Percentiles rank a stretch among this genome's conserved stretches.
Evolutionary conservation across 1,284 basidiomycete genomes (phyloP).

Genomic region (Earliella scabrosa): DNA sequence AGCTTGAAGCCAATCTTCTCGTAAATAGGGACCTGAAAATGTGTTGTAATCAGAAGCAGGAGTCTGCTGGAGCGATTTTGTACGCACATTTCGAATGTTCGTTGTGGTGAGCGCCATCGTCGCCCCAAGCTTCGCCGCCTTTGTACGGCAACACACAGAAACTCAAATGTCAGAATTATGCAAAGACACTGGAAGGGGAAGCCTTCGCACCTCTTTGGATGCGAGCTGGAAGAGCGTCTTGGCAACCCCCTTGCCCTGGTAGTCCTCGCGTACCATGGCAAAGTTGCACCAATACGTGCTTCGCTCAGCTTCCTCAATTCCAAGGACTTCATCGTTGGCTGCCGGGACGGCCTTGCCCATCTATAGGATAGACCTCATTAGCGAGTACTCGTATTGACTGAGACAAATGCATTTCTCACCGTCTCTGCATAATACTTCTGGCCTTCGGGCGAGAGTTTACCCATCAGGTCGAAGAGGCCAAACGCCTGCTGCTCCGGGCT

Average conservation of each 20-base stretch:
- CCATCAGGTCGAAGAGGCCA: constrained; percentile 10
- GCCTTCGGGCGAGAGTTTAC: constrained; percentile 19
- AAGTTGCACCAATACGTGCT: constrained; percentile 23
- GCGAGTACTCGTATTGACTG: not conserved
- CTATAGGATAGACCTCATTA: too few species aligned
- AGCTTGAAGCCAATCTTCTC: constrained; percentile 16
- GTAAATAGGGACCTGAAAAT: constrained; percentile 14
- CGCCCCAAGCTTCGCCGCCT: constrained; percentile 15
- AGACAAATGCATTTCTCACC: constrained; percentile 5
- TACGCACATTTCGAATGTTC: constrained; percentile 20
- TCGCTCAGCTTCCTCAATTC: constrained; percentile 12
- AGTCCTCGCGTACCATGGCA: constrained; percentile 18
- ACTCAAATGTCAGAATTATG: too few species aligned
- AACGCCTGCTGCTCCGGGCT: constrained; percentile 19
- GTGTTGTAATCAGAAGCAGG: not conserved
- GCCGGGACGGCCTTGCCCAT: constrained; percentile 15
- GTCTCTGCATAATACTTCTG: constrained; percentile 13
- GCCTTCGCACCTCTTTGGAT: constrained; percentile 9
- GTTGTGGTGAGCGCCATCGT: constrained; percentile 17
- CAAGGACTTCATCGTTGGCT: constrained; percentile 14
- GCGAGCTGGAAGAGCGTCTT: constrained; percentile 16
- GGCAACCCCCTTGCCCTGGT: constrained; percentile 19
- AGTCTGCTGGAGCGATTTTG: too few species aligned
- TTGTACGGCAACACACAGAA: too few species aligned
- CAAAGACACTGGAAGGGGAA: not conserved